Base-by-base conservation (phyloP, 495 filamentous ascomycete genomes). In the Podospora tetraspora region DNA sequence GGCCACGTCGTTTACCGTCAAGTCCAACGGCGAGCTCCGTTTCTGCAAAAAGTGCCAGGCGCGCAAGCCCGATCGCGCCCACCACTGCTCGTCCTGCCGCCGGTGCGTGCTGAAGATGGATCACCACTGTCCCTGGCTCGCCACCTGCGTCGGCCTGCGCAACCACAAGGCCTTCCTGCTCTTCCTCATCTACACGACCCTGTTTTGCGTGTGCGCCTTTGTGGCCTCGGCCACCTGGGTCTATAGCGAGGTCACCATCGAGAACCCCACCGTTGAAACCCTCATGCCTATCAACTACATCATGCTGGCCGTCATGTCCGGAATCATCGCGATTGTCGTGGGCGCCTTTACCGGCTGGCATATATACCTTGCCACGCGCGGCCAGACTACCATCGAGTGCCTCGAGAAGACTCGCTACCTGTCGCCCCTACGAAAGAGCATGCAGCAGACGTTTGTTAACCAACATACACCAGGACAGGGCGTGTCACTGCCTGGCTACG, bases 101-200 rank as follows among this genome's bases (percentile, higher is more conserved):
- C 88, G 90, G 69, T 99, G 95, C 77, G 94, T 99, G 12, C 83
- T 98, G 75, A 98, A 98, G 80, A 99, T 99, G 95, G 95, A 99
- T 77, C 95, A 99, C 78, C 95, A 99, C 80, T 99, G 95, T 73
- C 95, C 95, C 7, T 99, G 95, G 95, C 84, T 98, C 61, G 95
- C 96, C 22, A 97, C 92, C 3, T 99, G 95, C 75, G 90, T 99
- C 60, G 96, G 96, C 25, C 79, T 99, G 66, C 85, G 87, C 72
- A 99, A 98, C 79, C 96, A 97, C 83, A 98, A 98, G 78, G 84
- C 93, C 6, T 99, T 99, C 77, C 75, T 99, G 43, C 84, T 98
- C 10, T 99, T 99, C 79, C 84, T 99, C 27, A 90, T 96, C 64
- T 98, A 99, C 76, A 92, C 92, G 11, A 91, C 88, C 19, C 62